These are phyloP conservation scores for Colletotrichum zoysiae DNA, from an alignment of 2,329 filamentous ascomycete species.

Conservation along the genomic window DNA sequence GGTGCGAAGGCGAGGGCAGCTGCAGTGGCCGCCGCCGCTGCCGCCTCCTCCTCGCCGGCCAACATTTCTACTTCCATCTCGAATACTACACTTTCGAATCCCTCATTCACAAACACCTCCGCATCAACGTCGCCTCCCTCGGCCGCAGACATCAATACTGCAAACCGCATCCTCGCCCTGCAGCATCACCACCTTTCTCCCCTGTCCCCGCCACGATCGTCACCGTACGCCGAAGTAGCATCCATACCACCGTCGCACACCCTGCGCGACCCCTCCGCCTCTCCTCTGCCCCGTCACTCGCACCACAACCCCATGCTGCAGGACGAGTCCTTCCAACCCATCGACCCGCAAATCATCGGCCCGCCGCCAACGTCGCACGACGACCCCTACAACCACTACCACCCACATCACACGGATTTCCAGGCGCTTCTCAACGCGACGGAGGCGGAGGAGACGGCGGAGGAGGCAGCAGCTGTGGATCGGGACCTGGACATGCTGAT, in stretches of 20 bases:
- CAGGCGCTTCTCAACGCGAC: slow-evolving; percentile 66
- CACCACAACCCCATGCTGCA: slow-evolving; percentile 53
- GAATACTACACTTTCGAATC: slow-evolving; percentile 16
- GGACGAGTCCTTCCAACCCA: slow-evolving; percentile 61
- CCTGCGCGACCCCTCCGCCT: slow-evolving; percentile 48
- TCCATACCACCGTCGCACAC: slow-evolving; percentile 55
- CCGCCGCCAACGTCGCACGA: slow-evolving; percentile 49
- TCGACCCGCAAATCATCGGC: slow-evolving; percentile 71
- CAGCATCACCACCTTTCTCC: slow-evolving; percentile 46
- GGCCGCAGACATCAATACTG: slow-evolving; percentile 35
- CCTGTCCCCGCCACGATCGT: slow-evolving; percentile 44
- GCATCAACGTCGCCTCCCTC: slow-evolving; percentile 24
- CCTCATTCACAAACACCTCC: slow-evolving; percentile 9
- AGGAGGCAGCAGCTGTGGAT: slow-evolving; percentile 57
- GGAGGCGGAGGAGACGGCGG: slow-evolving; percentile 52
- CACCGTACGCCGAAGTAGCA: slow-evolving; percentile 64
- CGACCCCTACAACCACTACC: slow-evolving; percentile 57
- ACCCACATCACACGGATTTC: slow-evolving; percentile 59
- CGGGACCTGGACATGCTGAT: slow-evolving; percentile 66
- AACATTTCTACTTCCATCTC: slow-evolving; percentile 10
- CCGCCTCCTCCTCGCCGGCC: slow-evolving; percentile 3
- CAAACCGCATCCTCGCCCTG: slow-evolving; percentile 39
- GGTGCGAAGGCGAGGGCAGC: slow-evolving; percentile 31
- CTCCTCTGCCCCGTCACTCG: slow-evolving; percentile 46
- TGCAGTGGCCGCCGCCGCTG: slow-evolving; percentile 7